Base-by-base conservation (phyloP, 306 rosid genomes). In the Trichosanthes cucumerina region DNA sequence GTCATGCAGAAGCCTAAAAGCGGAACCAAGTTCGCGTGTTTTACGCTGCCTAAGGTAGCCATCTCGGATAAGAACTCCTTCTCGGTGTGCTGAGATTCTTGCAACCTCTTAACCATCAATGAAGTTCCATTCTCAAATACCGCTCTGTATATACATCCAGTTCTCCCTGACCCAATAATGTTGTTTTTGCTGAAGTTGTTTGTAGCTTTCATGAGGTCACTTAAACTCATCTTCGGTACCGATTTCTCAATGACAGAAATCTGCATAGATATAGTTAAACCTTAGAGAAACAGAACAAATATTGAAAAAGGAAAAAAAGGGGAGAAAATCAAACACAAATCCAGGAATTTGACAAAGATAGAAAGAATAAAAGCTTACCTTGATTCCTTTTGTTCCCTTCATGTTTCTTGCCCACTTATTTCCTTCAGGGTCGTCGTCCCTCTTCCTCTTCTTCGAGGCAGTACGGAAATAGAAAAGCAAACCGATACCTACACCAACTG, bases 141-240 rank as follows among this genome's bases (percentile, higher is more conserved):
- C 75, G 97, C 98, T 78, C 80, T 91, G 86, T 88, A 95, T 76
- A 90, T 53, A 9, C 96, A 86, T 86, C 98, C 98, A 7, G 97
- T 92, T 91, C 98, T 81, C 81, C 97, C 97, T 1, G 90, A 46
- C 58, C 93, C 96, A 33, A 95, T 91, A 80, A 92, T 87, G 54
- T 88, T 88, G 80, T 43, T 81, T 72, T 88, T 92, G 63, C 90
- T 83, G 86, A 95, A 95, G 90, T 46, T 89, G 89, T 87, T 86
- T 28, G 97, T 95, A 72, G 98, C 97, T 90, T 88, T 90, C 96
- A 95, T 87, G 80, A 95, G 97, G 88, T 95, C 98, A 65, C 89
- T 84, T 89, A 95, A 81, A 79, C 85, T 95, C 97, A 91, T 90
- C 85, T 95, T 95, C 19, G 92, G 74, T 70, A 95, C 57, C 23